Base-by-base conservation (phyloP, 2,329 filamentous ascomycete species). In the Penicillium sp. region DNA sequence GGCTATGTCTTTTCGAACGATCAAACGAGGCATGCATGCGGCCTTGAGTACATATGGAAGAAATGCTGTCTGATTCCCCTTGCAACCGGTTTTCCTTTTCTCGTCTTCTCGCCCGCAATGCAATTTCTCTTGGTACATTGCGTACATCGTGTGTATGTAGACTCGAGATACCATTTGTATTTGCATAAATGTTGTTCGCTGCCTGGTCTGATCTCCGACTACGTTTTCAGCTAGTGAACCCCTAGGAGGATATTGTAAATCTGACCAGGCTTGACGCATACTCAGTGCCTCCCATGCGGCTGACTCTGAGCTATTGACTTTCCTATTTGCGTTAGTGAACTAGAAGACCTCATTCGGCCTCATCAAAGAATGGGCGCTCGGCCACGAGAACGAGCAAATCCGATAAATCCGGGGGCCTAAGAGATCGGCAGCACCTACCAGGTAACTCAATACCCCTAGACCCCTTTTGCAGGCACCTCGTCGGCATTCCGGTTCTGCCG, bases 21-120 rank as follows among this genome's bases (percentile, higher is more conserved):
- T 48, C 41, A 43, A 27, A 33, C 36, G 40, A 51, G 45, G 49
- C 49, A 58, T 46, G 39, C 20, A 33, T 29, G 26, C n/a, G 15
- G 24, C 9, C 37, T 34, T 32, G 44, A 42, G 47, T 52, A 52
- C 43, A 53, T 58, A 53, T 39, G 44, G 40, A 42, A 24, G 17
- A 53, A 44, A 52, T 49, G 36, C 13, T 47, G 41, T 52, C 42
- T 58, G 49, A 51, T 51, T 51, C 47, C 47, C 52, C 44, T 36
- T 45, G 23, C 26, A 20, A 24, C 24, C 23, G 17, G 2, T 42
- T 29, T 42, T 29, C 15, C 23, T 41, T 24, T 20, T 29, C 17
- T 40, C 12, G 20, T 39, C 32, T 46, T 46, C 24, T 37, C 10
- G 17, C 12, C 17, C 23, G 12, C 21, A 26, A 24, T 40, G 10